Percentiles rank a stretch among this genome's conserved stretches.
Evolutionary conservation across 2,329 filamentous ascomycete species (phyloP).

Genomic region (Hypoxylon rubiginosum): DNA sequence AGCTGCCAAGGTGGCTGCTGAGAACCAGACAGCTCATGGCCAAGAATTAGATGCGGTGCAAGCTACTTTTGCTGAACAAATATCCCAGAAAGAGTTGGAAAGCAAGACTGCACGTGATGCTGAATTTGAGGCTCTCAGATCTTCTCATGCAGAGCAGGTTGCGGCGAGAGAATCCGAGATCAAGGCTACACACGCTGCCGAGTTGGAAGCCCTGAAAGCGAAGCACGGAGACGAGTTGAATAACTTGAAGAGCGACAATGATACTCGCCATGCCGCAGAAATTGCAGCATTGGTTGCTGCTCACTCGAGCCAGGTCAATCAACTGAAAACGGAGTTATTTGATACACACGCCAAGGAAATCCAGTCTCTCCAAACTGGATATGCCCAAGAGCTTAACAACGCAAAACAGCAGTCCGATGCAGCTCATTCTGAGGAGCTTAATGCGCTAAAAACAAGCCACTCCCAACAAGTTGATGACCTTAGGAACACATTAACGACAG

Average conservation of each 20-base stretch:
- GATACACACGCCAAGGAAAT: slow-evolving; percentile 44
- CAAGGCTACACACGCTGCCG: slow-evolving; percentile 36
- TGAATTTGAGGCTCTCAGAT: slow-evolving; percentile 38
- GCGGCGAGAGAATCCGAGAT: slow-evolving; percentile 38
- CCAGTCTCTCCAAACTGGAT: slow-evolving; percentile 42
- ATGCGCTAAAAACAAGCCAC: slow-evolving; percentile 42
- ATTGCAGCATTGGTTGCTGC: slow-evolving; percentile 43
- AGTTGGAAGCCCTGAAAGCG: slow-evolving; percentile 42
- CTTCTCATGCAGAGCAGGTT: slow-evolving; percentile 37
- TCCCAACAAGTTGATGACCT: slow-evolving; percentile 43
- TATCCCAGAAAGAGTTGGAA: slow-evolving; percentile 37
- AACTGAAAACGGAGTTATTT: slow-evolving; percentile 43
- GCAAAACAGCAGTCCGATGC: slow-evolving; percentile 38
- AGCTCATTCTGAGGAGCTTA: slow-evolving; percentile 42
- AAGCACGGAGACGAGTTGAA: slow-evolving; percentile 47
- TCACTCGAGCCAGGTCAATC: slow-evolving; percentile 41
- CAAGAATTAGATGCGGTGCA: slow-evolving; percentile 35
- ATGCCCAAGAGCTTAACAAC: slow-evolving; percentile 44
- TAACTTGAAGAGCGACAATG: slow-evolving; percentile 40
- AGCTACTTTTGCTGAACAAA: slow-evolving; percentile 33
- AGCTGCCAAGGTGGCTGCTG: slow-evolving; percentile 25
- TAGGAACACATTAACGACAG: slow-evolving; percentile 35
- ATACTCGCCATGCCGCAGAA: slow-evolving; percentile 46
- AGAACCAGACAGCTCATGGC: slow-evolving; percentile 25
- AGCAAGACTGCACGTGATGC: slow-evolving; percentile 29